phyloP scores from a whole-genome alignment of 2,329 filamentous ascomycete species.

The Cladosporium sp. region DNA sequence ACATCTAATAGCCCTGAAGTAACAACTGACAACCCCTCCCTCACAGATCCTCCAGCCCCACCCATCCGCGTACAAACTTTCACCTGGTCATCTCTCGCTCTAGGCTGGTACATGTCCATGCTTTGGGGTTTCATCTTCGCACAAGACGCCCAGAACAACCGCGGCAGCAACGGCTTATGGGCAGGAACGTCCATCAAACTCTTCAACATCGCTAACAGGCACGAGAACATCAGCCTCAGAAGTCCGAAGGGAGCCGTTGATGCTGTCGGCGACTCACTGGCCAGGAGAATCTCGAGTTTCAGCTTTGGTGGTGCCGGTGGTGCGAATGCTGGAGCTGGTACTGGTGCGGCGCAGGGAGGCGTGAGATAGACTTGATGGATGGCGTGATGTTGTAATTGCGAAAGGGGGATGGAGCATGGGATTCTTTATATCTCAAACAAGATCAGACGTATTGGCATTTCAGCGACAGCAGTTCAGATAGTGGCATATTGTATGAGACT shows the following conservation, averaged over 20 bases:
- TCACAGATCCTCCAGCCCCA: slow-evolving; percentile 42
- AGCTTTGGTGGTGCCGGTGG: slow-evolving; percentile 53
- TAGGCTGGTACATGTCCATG: slow-evolving; percentile 94
- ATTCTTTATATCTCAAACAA: too few species aligned
- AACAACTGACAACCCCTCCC: slow-evolving; percentile 58
- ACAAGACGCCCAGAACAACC: slow-evolving; percentile 76
- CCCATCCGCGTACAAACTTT: slow-evolving; percentile 69
- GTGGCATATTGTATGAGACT: too few species aligned
- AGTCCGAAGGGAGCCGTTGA: slow-evolving; percentile 88
- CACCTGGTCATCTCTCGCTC: slow-evolving; percentile 83
- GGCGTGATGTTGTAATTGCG: too few species aligned
- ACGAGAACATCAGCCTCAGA: slow-evolving; percentile 48
- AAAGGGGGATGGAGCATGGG: too few species aligned
- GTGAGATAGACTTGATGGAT: too few species aligned
- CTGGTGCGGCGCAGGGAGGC: neutral
- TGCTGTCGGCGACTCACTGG: slow-evolving; percentile 84
- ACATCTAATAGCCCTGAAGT: slow-evolving; percentile 39
- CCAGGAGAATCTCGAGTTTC: slow-evolving; percentile 77
- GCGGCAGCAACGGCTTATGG: slow-evolving; percentile 81
- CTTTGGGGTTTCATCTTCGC: slow-evolving; percentile 92
- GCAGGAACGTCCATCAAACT: slow-evolving; percentile 83
- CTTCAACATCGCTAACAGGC: slow-evolving; percentile 74
- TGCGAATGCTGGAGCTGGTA: neutral
- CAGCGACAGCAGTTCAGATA: too few species aligned
- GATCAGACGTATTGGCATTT: too few species aligned